Evolutionary conservation across 2,329 filamentous ascomycete species (phyloP).

Genomic region (Ascosphaera apis): DNA sequence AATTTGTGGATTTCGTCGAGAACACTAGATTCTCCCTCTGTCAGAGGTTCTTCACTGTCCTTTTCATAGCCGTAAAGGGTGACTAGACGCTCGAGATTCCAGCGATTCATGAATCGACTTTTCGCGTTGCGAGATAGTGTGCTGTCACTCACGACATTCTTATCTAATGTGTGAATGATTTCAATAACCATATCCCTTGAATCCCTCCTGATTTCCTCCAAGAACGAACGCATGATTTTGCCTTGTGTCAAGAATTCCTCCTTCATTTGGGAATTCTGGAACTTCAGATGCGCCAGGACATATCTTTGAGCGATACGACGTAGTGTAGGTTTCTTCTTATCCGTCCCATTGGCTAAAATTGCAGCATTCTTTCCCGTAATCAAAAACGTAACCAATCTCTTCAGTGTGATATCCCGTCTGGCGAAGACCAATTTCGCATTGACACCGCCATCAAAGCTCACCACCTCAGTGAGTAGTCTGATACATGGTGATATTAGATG

Average conservation of each 20-base stretch:
- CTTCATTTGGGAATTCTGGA: conserved; percentile 54
- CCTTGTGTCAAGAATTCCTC: conserved; percentile 60
- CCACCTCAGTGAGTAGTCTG: conserved; percentile 64
- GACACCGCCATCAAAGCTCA: conserved; percentile 63
- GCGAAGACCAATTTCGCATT: conserved; percentile 58
- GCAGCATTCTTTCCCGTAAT: conserved; percentile 34
- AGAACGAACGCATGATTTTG: conserved; percentile 43
- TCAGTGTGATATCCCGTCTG: conserved; percentile 54
- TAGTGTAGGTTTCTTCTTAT: conserved; percentile 49
- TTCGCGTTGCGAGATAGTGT: conserved; percentile 53
- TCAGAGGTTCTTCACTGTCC: conserved; percentile 21
- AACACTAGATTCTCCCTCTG: conserved; percentile 25
- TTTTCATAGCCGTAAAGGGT: conserved; percentile 39
- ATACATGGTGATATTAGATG: conserved; percentile 76
- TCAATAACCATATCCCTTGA: conserved; percentile 52
- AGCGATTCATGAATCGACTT: conserved; percentile 50
- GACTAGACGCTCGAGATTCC: conserved; percentile 47
- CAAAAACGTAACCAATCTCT: conserved; percentile 59
- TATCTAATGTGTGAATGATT: conserved; percentile 46
- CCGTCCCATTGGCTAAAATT: conserved; percentile 34
- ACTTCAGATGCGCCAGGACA: conserved; percentile 54
- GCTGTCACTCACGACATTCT: conserved; percentile 49
- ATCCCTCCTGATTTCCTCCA: conserved; percentile 57
- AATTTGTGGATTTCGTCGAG: conserved; percentile 52
- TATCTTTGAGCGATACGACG: conserved; percentile 66